Base-by-base conservation (phyloP, 768 basidiomycete species). In the Boletus pseudopeckii region DNA sequence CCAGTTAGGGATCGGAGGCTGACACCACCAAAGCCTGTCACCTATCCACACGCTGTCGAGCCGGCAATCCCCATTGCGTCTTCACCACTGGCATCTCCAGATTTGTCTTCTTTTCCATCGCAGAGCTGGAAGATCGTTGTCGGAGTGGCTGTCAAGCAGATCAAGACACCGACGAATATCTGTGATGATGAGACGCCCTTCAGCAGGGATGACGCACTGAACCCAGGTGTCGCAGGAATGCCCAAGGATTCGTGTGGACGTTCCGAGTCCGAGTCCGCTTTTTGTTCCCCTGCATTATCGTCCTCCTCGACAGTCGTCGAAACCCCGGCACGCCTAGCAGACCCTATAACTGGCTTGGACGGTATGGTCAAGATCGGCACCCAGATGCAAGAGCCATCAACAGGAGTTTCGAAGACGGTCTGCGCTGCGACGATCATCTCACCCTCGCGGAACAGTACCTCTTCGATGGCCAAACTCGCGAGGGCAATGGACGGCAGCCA, bases 21-120 rank as follows among this genome's bases (percentile, higher is more conserved):
- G 44, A 42, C 44, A 15, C 6, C 7, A n/a, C 13, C 18, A 7
- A 2, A 28, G 7, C 37, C 26, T 0, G 18, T 32, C 15, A 5
- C 11, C 9, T 14, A 40, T 32, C 1, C n/a, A 0, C 17, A 17
- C 7, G 20, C 24, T 5, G 5, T n/a, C 10, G 1, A 9, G 30
- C 5, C 32, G 1, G 4, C 4, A 14, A 26, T 3, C 10, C 2
- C 6, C 1, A n/a, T 5, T 7, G 26, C 7, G 8, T 39, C 43
- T 18, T 44, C 49, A 0, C 24, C 46, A 1, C 34, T 22, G 3
- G 4, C 32, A 4, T 43, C 39, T 14, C 39, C 57, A 7, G 22
- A 34, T 20, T 26, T 55, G 8, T 45, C 48, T 17, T 53, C 50
- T 0, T 53, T 38, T 28, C 57, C 41, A 7, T 64, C 57, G 0